A percentile compares a stretch with the other conserved stretches of the same genome.
phyloP scores from a whole-genome alignment of 108 stramenopile genomes.

The Cylindrotheca fusiformis region DNA sequence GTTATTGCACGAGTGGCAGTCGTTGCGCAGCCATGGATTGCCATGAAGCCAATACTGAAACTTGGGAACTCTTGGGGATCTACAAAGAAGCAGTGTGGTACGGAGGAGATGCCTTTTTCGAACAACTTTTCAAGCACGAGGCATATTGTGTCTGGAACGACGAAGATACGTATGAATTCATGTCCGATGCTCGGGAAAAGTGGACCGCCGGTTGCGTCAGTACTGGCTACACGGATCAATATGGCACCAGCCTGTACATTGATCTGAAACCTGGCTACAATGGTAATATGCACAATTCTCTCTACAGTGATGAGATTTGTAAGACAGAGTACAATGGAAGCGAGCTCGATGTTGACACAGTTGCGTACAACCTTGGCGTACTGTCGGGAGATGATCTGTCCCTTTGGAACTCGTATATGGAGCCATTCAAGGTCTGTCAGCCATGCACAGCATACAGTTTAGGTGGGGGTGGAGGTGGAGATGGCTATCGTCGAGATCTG shows the following conservation, averaged over 20 bases:
- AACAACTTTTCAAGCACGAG: conserved; percentile 71
- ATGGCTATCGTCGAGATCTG: neutral
- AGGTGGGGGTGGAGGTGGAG: neutral
- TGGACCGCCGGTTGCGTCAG: conserved; percentile 26
- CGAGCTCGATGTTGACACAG: conserved; percentile 18
- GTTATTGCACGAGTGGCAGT: conserved; percentile 31
- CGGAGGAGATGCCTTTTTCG: conserved; percentile 47
- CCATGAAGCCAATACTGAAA: conserved; percentile 34
- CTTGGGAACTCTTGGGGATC: conserved; percentile 49
- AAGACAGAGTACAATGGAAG: conserved; percentile 32
- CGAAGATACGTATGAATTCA: conserved; percentile 35
- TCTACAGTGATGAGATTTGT: conserved; percentile 34
- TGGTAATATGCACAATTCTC: conserved; percentile 36
- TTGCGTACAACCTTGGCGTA: conserved; percentile 30
- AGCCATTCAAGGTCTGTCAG: conserved; percentile 53
- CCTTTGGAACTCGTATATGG: conserved; percentile 46
- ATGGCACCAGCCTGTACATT: conserved; percentile 19
- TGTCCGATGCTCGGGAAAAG: conserved; percentile 33
- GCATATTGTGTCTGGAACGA: conserved; percentile 53
- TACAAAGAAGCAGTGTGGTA: conserved; percentile 51
- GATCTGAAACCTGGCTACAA: conserved; percentile 38
- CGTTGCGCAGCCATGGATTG: conserved; percentile 60
- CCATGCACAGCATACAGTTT: conserved; percentile 48
- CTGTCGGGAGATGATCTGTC: conserved; percentile 29
- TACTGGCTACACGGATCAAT: conserved; percentile 9